Conservation (phyloP, 805 yeast genomes). For the Tetrapisispora nanseiensis region DNA sequence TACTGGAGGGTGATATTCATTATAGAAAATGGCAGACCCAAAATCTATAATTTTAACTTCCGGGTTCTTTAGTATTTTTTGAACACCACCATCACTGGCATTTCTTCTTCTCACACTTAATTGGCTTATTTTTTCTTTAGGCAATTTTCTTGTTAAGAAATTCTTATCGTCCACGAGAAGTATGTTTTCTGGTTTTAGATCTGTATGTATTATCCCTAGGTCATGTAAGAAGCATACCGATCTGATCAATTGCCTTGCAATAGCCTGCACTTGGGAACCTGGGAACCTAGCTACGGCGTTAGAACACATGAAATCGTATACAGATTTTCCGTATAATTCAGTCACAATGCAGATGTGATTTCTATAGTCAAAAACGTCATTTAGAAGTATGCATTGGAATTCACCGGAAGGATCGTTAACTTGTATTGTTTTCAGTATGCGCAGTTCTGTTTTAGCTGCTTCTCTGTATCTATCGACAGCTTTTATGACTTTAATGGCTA, state of each 20-base stretch:
- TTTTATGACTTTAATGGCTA: constrained; percentile 87
- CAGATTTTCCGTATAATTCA: constrained; percentile 70
- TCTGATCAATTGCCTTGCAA: constrained; percentile 74
- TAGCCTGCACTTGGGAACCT: constrained; percentile 82
- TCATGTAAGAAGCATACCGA: constrained; percentile 87
- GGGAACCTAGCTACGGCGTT: constrained; percentile 88
- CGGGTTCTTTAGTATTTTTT: constrained; percentile 52
- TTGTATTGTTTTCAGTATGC: constrained; percentile 44
- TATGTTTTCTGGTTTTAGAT: constrained; percentile 92
- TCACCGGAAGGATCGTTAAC: constrained; percentile 45
- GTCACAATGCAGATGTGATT: constrained; percentile 94
- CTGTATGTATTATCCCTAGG: constrained; percentile 86
- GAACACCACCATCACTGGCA: constrained; percentile 26
- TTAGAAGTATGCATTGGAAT: constrained; percentile 64
- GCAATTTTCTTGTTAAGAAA: constrained; percentile 12
- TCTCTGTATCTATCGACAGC: constrained; percentile 91
- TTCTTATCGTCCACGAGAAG: constrained; percentile 35
- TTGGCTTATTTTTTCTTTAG: constrained; percentile 11
- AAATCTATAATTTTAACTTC: constrained; percentile 86
- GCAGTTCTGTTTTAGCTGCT: constrained; percentile 85
- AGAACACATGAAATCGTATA: constrained; percentile 81
- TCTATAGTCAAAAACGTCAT: constrained; percentile 85
- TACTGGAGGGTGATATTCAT: constrained; percentile 85
- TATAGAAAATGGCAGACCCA: constrained; percentile 92
- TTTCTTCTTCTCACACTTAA: constrained; percentile 23